Evolutionary conservation across 2,329 filamentous ascomycete species (phyloP).

Genomic region (Aspergillaceae sp.): DNA sequence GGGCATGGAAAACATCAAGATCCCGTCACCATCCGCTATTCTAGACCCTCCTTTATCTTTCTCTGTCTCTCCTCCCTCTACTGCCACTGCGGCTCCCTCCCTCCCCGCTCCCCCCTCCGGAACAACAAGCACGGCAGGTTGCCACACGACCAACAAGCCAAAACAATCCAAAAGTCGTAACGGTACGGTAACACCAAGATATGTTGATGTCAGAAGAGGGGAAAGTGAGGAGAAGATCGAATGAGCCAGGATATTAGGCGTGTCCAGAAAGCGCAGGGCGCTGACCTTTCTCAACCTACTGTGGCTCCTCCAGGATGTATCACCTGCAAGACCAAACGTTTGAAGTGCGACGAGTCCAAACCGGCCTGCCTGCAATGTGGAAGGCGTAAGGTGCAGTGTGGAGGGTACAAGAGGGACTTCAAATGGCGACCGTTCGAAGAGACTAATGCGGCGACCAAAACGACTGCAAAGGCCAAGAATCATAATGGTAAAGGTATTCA

Average conservation of each 20-base stretch:
- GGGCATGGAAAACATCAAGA: conserved; percentile 51
- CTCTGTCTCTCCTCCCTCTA: conserved; percentile 13
- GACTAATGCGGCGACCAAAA: conserved; percentile 41
- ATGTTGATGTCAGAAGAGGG: neutral
- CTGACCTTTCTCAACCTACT: conserved; percentile 20
- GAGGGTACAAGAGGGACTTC: conserved; percentile 67
- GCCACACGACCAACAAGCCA: conserved; percentile 43
- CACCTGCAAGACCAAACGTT: conserved; percentile 63
- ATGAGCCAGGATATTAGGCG: neutral
- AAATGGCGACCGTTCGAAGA: conserved; percentile 67
- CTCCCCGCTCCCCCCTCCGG: conserved; percentile 1
- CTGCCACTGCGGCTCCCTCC: conserved; percentile 3
- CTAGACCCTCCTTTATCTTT: conserved; percentile 25
- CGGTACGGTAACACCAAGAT: conserved; percentile 43
- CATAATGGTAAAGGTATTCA: conserved; percentile 16
- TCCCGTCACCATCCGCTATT: conserved; percentile 52
- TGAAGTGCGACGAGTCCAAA: conserved; percentile 67
- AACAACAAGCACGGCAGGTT: conserved; percentile 4
- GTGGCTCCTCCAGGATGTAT: conserved; percentile 50
- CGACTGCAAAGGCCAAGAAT: conserved; percentile 38
- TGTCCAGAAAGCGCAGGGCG: conserved; percentile 11
- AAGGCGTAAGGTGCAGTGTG: conserved; percentile 56
- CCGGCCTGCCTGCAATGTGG: conserved; percentile 59
- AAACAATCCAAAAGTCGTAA: conserved; percentile 70
- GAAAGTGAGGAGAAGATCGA: conserved; percentile 3